Evolutionary conservation across 495 filamentous ascomycete genomes (phyloP).

Genomic region (Amniculicola lignicola): DNA sequence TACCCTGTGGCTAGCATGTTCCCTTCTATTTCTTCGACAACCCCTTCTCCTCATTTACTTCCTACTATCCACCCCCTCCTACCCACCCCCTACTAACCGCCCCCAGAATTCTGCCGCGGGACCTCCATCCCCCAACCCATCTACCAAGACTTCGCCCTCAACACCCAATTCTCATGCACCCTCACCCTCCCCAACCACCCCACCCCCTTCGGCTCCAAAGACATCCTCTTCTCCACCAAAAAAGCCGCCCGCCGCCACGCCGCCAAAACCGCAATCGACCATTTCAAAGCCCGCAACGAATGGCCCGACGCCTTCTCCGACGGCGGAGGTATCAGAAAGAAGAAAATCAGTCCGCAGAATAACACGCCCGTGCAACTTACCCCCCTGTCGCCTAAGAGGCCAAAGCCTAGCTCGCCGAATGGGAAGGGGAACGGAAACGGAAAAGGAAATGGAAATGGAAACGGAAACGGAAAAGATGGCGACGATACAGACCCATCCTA

Average conservation of each 20-base stretch:
- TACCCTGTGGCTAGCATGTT: too few species aligned
- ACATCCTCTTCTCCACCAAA: conserved; percentile 20
- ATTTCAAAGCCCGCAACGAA: conserved; percentile 27
- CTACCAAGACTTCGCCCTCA: conserved; percentile 16
- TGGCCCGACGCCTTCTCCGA: conserved; percentile 16
- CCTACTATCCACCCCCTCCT: background rate
- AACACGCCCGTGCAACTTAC: background rate
- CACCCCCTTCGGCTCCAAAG: conserved; percentile 29
- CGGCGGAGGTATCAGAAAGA: conserved; percentile 25
- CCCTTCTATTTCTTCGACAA: background rate
- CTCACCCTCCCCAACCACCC: conserved; percentile 15
- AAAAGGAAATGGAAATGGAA: too few species aligned
- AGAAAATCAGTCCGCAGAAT: background rate
- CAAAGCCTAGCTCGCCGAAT: too few species aligned
- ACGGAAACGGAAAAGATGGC: background rate
- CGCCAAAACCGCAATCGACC: conserved; percentile 33
- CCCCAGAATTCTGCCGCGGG: conserved; percentile 24
- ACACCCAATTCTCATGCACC: conserved; percentile 29
- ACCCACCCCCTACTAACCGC: background rate
- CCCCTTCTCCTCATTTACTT: background rate
- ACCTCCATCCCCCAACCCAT: conserved; percentile 4
- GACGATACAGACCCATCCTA: background rate
- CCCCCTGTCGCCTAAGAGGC: too few species aligned
- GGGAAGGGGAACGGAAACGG: too few species aligned
- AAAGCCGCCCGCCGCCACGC: conserved; percentile 32